Conservation (phyloP, 805 yeast species). For the Candida yuanshanica region DNA sequence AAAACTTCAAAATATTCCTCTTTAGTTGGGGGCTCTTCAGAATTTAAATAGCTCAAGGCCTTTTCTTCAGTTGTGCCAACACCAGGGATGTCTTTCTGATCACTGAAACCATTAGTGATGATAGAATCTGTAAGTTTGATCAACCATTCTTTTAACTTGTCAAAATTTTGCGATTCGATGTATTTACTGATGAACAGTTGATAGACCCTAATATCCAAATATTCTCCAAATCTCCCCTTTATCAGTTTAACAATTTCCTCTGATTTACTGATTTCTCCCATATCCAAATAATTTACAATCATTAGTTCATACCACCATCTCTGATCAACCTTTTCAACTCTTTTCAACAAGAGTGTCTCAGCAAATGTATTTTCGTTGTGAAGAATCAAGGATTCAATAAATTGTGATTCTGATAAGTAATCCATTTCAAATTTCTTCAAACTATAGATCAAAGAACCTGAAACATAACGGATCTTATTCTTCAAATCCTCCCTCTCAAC, state of each 20-base stretch:
- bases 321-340: conserved; percentile 32
- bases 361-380: conserved; percentile 32
- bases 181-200: conserved; percentile 31
- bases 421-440: conserved; percentile 40
- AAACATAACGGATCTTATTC: conserved; percentile 29
- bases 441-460: conserved; percentile 40
- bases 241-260: conserved; percentile 28
- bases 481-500: conserved; percentile 28
- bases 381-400: conserved; percentile 38
- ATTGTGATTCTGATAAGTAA: conserved; percentile 45
- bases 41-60: conserved; percentile 26
- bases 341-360: conserved; percentile 29
- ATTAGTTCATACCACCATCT: conserved; percentile 53
- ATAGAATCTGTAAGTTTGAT: conserved; percentile 24
- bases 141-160: conserved; percentile 29
- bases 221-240: conserved; percentile 24
- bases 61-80: conserved; percentile 24
- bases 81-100: conserved; percentile 10
- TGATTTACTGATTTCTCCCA: conserved; percentile 31
- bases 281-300: conserved; percentile 32
- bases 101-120: conserved; percentile 21
- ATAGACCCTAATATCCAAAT: conserved; percentile 33
- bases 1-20: conserved; percentile 24
- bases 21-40: conserved; percentile 21
- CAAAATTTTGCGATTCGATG: conserved; percentile 21